Base-by-base conservation (phyloP, 805 yeast genomes). In the Cyberlindnera xishuangbannaensis region DNA sequence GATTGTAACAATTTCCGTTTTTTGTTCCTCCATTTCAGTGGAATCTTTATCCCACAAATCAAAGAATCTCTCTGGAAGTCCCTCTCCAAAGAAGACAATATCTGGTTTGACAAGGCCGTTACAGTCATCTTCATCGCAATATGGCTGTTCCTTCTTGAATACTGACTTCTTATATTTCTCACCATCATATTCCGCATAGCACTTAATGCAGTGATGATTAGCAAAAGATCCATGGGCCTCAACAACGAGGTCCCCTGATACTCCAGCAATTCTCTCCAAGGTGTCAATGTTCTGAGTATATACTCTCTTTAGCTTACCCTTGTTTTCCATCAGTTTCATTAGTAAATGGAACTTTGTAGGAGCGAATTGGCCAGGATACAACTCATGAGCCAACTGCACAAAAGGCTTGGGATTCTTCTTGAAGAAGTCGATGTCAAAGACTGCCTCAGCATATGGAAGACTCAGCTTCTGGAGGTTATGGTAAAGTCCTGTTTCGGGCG, bases 161-260 rank as follows among this genome's bases (percentile, higher is more conserved):
- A 76, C 59, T 24, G 58, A 57, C 6, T 47, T 40, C 40, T 66
- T 67, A 43, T 81, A 62, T 6, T 55, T 55, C 6, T 64, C 71
- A 7, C 62, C 55, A 0, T 70, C 55, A 73, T 77, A 79, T 34
- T 62, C 77, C 18, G 56, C 54, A 2, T 58, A 39, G 59, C 98
- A 90, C 15, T 81, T 76, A 28, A 87, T 80, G 52, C 98, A 90
- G 45, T 82, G 92, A 47, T 81, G 83, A 2, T 54, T 57, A 1
- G 92, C 94, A 68, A 90, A 90, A 2, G 95, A 84, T 0, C 98
- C 98, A 58, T 90, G 97, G 0, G 97, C 97, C 51, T 87, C 96
- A 0, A 90, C 79, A 2, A 90, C 65, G 39, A 59, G 66, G 11
- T 77, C 76, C 14, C 64, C 75, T 1, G 62, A 51, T 3, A 90